These are phyloP conservation scores for Chalara sp. DNA, from an alignment of 2,329 filamentous ascomycete species.

Conservation along the genomic window DNA sequence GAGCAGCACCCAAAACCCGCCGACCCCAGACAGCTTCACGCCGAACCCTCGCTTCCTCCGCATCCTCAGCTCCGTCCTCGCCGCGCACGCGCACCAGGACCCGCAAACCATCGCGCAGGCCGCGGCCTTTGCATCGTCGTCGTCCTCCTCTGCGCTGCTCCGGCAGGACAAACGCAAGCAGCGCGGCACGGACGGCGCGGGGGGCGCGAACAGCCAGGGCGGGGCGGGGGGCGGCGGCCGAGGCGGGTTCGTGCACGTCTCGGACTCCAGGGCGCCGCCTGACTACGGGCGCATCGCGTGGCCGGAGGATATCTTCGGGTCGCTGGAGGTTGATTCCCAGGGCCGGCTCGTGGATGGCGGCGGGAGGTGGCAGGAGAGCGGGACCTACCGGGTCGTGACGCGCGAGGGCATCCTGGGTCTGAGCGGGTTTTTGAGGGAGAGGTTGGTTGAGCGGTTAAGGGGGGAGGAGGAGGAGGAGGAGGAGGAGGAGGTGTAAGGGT, in stretches of 20 bases:
- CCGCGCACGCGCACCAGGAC: conserved; percentile 48
- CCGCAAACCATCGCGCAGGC: conserved; percentile 50
- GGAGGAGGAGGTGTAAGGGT: not conserved
- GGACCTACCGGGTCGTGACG: conserved; percentile 57
- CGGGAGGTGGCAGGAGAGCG: conserved; percentile 51
- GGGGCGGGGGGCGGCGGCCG: conserved; percentile 51
- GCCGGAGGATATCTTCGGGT: conserved; percentile 65
- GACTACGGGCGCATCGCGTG: conserved; percentile 63
- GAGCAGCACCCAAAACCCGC: conserved; percentile 49
- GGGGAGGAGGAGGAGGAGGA: conserved; percentile 38
- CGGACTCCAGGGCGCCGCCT: conserved; percentile 55
- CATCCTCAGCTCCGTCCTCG: conserved; percentile 51
- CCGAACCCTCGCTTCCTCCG: conserved; percentile 53
- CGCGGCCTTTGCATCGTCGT: conserved; percentile 47
- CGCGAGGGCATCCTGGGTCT: conserved; percentile 58
- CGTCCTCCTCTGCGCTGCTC: conserved; percentile 43
- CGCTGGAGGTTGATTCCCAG: conserved; percentile 53
- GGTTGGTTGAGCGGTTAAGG: conserved; percentile 44
- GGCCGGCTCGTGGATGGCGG: conserved; percentile 43
- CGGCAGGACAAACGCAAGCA: conserved; percentile 32
- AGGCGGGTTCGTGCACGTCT: conserved; percentile 59
- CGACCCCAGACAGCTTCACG: conserved; percentile 51
- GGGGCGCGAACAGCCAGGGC: conserved; percentile 50
- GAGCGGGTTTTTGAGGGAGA: conserved; percentile 47
- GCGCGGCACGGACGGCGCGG: conserved; percentile 31